phyloP scores from a whole-genome alignment of 306 rosid species.

The Dalbergia cultrata region DNA sequence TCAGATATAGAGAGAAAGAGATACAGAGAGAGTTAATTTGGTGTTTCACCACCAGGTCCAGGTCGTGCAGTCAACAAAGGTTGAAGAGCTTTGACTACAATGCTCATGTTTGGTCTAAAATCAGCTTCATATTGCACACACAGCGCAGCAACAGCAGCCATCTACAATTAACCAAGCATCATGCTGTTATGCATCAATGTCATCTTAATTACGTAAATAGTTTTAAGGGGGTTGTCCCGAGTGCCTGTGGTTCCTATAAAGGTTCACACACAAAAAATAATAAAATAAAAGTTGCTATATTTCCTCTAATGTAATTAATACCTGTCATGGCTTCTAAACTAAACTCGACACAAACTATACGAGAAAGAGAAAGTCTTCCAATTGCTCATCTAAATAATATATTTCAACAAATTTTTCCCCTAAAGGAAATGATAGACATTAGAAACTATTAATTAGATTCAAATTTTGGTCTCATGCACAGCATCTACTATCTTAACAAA shows the following conservation, averaged over 20 bases:
- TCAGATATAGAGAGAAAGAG: constrained; percentile 48
- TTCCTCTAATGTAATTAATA: constrained; percentile 31
- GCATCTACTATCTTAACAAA: constrained; percentile 19
- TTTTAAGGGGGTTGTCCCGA: constrained; percentile 4
- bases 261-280: neutral
- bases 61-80: constrained; percentile 79
- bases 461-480: constrained; percentile 27
- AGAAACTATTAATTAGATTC: neutral
- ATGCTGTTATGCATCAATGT: constrained; percentile 29
- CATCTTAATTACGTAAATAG: constrained; percentile 3
- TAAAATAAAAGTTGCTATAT: neutral
- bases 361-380: neutral
- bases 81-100: constrained; percentile 96
- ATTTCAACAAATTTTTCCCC: constrained; percentile 11
- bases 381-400: constrained; percentile 23
- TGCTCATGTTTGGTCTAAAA: constrained; percentile 98
- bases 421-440: constrained; percentile 1
- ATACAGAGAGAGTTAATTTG: constrained; percentile 54
- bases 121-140: constrained; percentile 97
- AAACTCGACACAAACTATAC: neutral
- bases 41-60: constrained; percentile 79
- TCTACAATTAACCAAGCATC: constrained; percentile 58
- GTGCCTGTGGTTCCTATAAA: constrained; percentile 23
- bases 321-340: neutral
- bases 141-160: constrained; percentile 97